Conservation (phyloP, 2,329 filamentous ascomycete genomes). For the Pseudogymnoascus sp. region DNA sequence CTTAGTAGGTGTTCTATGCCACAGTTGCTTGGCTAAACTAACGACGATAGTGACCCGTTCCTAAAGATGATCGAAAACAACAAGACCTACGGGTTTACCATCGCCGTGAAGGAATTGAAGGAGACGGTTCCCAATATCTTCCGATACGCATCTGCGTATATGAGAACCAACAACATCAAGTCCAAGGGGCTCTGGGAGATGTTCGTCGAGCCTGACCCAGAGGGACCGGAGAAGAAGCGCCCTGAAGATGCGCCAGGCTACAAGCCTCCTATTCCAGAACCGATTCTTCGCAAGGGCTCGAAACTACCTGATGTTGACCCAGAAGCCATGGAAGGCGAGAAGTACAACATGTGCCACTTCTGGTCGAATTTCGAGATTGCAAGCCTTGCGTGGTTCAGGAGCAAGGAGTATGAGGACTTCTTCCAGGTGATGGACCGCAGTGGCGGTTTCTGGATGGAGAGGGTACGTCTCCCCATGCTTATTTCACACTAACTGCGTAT, state of each 20-base stretch:
- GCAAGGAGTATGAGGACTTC: constrained; percentile 95
- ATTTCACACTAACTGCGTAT: not conserved
- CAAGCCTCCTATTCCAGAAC: constrained; percentile 66
- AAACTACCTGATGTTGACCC: constrained; percentile 75
- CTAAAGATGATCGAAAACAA: constrained; percentile 87
- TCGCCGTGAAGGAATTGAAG: constrained; percentile 94
- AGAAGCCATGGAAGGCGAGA: constrained; percentile 93
- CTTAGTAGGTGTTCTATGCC: constrained; percentile 58
- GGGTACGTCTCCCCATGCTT: constrained; percentile 49
- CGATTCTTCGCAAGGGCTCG: constrained; percentile 69
- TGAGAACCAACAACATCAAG: constrained; percentile 79
- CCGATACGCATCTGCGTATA: constrained; percentile 97
- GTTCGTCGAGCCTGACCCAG: constrained; percentile 75
- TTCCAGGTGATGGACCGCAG: constrained; percentile 98
- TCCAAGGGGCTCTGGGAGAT: constrained; percentile 97
- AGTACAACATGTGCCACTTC: constrained; percentile 99
- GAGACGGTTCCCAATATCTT: constrained; percentile 99
- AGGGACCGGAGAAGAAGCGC: constrained; percentile 46
- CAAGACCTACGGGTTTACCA: constrained; percentile 98
- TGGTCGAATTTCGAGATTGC: constrained; percentile 99
- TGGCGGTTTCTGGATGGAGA: constrained; percentile 98
- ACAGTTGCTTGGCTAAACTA: constrained; percentile 21
- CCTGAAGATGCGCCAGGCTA: constrained; percentile 56
- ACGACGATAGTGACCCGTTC: constrained; percentile 71
- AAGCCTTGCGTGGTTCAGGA: constrained; percentile 87